Evolutionary conservation across 1,139 yeast genomes (phyloP).

Genomic region (Saccharomyces hybrid): DNA sequence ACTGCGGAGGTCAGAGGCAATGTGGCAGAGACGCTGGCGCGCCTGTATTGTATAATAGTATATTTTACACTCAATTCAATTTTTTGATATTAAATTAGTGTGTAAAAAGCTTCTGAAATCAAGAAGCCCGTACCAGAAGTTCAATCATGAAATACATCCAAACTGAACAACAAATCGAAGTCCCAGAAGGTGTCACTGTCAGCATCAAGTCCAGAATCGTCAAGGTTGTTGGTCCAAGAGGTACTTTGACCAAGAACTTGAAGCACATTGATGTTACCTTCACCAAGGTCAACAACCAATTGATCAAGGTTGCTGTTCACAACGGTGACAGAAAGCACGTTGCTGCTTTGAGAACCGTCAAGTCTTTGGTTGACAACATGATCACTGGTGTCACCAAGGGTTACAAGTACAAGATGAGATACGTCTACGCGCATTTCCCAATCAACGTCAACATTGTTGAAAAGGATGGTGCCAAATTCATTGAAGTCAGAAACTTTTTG

Average conservation of each 20-base stretch:
- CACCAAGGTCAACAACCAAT: conserved; percentile 61
- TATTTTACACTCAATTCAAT: background rate
- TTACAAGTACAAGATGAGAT: conserved; percentile 99
- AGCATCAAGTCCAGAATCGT: conserved; percentile 86
- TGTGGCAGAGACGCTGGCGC: conserved; percentile 27
- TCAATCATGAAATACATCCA: conserved; percentile 80
- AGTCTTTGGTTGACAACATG: conserved; percentile 89
- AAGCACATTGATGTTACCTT: conserved; percentile 95
- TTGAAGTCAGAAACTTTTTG: conserved; percentile 98
- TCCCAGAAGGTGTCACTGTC: conserved; percentile 94
- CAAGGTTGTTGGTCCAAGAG: conserved; percentile 98
- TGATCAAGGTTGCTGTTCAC: conserved; percentile 87
- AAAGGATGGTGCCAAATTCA: conserved; percentile 63
- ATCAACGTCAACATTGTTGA: conserved; percentile 89
- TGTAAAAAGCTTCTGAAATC: background rate
- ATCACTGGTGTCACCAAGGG: conserved; percentile 99
- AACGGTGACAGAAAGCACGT: conserved; percentile 99
- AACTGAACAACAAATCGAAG: conserved; percentile 83
- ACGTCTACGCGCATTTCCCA: conserved; percentile 99
- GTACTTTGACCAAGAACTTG: conserved; percentile 83
- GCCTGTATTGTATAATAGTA: background rate
- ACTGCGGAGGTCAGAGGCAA: conserved; percentile 49
- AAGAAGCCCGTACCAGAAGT: background rate
- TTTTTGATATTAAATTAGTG: background rate
- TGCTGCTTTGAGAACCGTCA: conserved; percentile 98